Evolutionary conservation across 257 asterid species (phyloP), one percentile per base, ranked within the genome.

Genomic region (Forsythia suspensa): DNA sequence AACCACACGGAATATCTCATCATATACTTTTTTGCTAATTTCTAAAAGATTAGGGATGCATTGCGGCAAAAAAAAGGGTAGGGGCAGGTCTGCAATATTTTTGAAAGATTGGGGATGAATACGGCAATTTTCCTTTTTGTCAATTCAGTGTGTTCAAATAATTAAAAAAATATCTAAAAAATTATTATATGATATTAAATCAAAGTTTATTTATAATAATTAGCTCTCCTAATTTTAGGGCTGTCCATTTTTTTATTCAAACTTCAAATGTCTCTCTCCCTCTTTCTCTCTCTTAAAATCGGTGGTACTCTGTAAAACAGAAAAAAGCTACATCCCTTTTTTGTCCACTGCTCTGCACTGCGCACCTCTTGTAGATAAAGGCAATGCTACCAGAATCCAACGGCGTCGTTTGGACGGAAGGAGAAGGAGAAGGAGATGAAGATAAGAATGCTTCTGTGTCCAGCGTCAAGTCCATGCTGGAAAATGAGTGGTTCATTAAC

Each of bases 391-490:
- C 90, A 74, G 72, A 83, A 83, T 77, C 88, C 68, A 76, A 81
- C 89, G 89, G 80, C 86, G 80, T 77, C 81, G 82, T 81, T 38
- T 86, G 88, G 90, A 77, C 80, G 83, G 86, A 78, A 80, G 88
- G 80, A 18, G 82, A 79, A 21, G 82, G 75, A 67, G 86, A 74
- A 7, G 89, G 68, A 39, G 75, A 71, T 44, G 87, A 85, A 18
- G 85, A 80, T 37, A 82, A 84, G 79, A 82, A 72, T 83, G 76
- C 87, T 3, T 84, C 88, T 13, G 79, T 82, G 66, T 75, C 90
- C 63, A 78, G 85, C 82, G 81, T 87, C 89, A 87, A 74, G 80
- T 81, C 91, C 82, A 82, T 87, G 84, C 91, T 87, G 4, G 91
- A 85, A 41, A 43, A 78, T 2, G 71, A 83, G 43, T 83, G 80